Evolutionary conservation across 2,329 filamentous ascomycete species (phyloP), one percentile per base, ranked within the genome.

Genomic region (Bisporella sp.): DNA sequence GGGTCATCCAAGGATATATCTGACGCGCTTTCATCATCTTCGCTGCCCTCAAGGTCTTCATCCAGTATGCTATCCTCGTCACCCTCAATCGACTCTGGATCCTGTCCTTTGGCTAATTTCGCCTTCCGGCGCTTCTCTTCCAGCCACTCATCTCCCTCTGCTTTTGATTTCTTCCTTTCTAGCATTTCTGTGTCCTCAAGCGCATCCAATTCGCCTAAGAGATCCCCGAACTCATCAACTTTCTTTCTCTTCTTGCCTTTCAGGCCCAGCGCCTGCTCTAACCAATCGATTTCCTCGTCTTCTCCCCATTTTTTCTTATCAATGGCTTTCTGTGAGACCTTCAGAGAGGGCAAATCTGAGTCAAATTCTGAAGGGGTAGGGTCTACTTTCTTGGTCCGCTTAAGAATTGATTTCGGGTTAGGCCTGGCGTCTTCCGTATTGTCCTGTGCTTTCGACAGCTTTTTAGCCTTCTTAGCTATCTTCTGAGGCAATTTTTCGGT

Each of bases 221-320:
- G 68, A 49, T 87, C 85, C 41, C 84, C 89, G 2, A 97, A 71
- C 0, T 90, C 92, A 63, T 96, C 91, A 5, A 95, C 87, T 21
- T 81, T 78, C 5, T 89, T 68, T 32, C 79, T 84, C 62, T 89
- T 95, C 53, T 85, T 85, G 29, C 82, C 81, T 57, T 77, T 83
- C 33, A 96, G 77, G 0, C 93, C 92, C 3, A 99, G 72, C 62
- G 88, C 95, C 66, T 85, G 90, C 70, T 99, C 93, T 32, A 96
- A 72, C 3, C 83, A 83, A 21, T 85, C 84, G 59, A 99, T 97
- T 59, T 96, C 89, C 62, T 97, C 90, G 52, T 99, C 92, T 54
- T 88, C 75, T 1, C 80, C 83, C 4, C 96, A 71, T 58, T 79
- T 81, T 4, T 84, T 77, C 62, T 76, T 80, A n/a, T 82, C 71